Base-by-base conservation (phyloP, 2,329 filamentous ascomycete species). In the Neurospora sp. region DNA sequence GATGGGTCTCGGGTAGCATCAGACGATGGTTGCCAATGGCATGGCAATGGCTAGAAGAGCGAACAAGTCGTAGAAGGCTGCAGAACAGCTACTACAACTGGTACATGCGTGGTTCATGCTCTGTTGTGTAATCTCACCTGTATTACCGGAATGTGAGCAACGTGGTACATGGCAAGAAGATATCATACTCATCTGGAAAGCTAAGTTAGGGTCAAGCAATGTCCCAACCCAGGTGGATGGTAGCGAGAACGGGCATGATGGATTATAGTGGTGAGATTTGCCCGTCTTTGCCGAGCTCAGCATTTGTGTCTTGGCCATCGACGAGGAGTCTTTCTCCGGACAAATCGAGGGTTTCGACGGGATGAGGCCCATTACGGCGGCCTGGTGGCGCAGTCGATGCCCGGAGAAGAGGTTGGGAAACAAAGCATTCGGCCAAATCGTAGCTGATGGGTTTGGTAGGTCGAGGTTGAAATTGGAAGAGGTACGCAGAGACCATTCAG, bases 51-150 rank as follows among this genome's bases (percentile, higher is more conserved):
- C 11, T 28, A 62, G 12, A 33, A 62, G 8, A 62, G 23, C 6
- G 8, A 17, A 4, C 28, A 17, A 36, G 28, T 62, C 28, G 6
- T 33, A 33, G 52, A 17, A 33, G 23, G 6, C 23, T 62, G 52
- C 52, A 62, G 15, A 62, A 62, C 23, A 8, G 52, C 52, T 70
- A 40, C 67, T 72, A 62, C 70, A 71, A 8, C 28, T 17, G 71
- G 70, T 67, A 68, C 37, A 69, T 69, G 68, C 68, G 67, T 67
- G 68, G 66, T 68, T 70, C 66, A 66, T 46, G 38, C 67, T 40
- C 71, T 74, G 70, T 69, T 23, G 72, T 73, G 72, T 70, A 70
- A 74, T 72, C 67, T 57, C 68, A 40, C 65, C 69, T 70, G 57
- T 39, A 62, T 43, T 65, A 33, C 52, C 23, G 15, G 28, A 36